Conservation (phyloP, 257 asterid species). For the Rehmannia glutinosa region DNA sequence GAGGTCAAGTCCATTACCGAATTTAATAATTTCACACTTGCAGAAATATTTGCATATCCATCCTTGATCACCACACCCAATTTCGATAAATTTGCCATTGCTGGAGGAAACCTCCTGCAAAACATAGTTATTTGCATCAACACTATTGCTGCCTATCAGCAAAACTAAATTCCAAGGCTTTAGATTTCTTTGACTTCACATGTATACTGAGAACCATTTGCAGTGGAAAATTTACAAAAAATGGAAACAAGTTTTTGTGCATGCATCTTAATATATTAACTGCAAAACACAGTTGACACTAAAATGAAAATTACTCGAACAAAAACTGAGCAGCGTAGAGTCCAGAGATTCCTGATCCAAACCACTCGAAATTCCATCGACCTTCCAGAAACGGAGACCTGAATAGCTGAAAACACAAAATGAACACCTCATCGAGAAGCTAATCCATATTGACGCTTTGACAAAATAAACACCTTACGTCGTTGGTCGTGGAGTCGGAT, state of each 20-base stretch:
- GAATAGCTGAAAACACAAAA: slow-evolving; percentile 32
- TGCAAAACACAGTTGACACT: background rate
- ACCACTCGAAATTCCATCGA: slow-evolving; percentile 73
- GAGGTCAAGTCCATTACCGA: slow-evolving; percentile 40
- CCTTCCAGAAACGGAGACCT: slow-evolving; percentile 78
- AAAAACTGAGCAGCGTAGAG: slow-evolving; percentile 54
- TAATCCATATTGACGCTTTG: slow-evolving; percentile 30
- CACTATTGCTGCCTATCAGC: no score
- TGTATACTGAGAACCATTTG: no score
- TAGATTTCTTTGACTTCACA: no score
- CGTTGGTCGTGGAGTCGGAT: slow-evolving; percentile 89
- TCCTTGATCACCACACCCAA: slow-evolving; percentile 74
- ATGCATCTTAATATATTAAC: background rate
- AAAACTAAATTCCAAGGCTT: no score
- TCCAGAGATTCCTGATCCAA: slow-evolving; percentile 74
- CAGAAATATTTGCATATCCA: slow-evolving; percentile 66
- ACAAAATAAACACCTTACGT: slow-evolving; percentile 67
- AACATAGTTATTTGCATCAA: slow-evolving; percentile 5
- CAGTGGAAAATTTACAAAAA: no score
- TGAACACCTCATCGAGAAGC: slow-evolving; percentile 17
- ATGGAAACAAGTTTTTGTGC: background rate
- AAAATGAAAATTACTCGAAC: slow-evolving; percentile 49
- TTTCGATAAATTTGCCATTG: slow-evolving; percentile 66
- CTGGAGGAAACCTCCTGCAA: slow-evolving; percentile 76
- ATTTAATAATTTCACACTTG: slow-evolving; percentile 58